phyloP scores from a whole-genome alignment of 768 basidiomycete species.

The Albatrellus ellisii region DNA sequence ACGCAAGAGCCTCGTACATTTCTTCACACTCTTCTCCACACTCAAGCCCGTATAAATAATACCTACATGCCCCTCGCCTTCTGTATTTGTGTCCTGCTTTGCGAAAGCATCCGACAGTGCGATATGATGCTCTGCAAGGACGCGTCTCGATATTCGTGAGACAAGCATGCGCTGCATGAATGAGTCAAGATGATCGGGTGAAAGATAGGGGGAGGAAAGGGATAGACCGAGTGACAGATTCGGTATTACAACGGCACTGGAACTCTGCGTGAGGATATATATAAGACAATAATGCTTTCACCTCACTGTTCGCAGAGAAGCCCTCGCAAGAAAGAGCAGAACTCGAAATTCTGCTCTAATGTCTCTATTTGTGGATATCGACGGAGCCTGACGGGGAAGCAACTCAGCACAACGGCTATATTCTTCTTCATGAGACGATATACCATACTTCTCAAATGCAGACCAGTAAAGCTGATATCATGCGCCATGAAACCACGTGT shows the following conservation, averaged over 20 bases:
- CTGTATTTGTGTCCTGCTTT: conserved; percentile 20
- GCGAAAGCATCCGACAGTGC: conserved; percentile 54
- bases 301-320: conserved; percentile 69
- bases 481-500: not conserved
- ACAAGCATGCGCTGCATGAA: conserved; percentile 89
- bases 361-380: conserved; percentile 60
- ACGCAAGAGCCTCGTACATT: conserved; percentile 45
- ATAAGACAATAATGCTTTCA: conserved; percentile 1
- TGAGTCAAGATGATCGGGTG: conserved; percentile 67
- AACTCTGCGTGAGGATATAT: not conserved
- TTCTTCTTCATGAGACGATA: not conserved
- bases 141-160: conserved; percentile 80
- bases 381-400: conserved; percentile 33
- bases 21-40: conserved; percentile 57
- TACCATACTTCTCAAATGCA: conserved; percentile 66
- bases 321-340: conserved; percentile 56
- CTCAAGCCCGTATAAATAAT: conserved; percentile 72
- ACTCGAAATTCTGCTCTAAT: conserved; percentile 61
- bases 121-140: conserved; percentile 82
- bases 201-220: conserved; percentile 67
- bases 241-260: conserved; percentile 68
- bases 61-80: conserved; percentile 46
- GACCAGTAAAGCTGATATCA: conserved; percentile 75
- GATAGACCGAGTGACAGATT: conserved; percentile 72
- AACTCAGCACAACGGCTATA: conserved; percentile 5